Conservation (phyloP, 2,329 filamentous ascomycete species). For the Colletotrichum chrysophilum region DNA sequence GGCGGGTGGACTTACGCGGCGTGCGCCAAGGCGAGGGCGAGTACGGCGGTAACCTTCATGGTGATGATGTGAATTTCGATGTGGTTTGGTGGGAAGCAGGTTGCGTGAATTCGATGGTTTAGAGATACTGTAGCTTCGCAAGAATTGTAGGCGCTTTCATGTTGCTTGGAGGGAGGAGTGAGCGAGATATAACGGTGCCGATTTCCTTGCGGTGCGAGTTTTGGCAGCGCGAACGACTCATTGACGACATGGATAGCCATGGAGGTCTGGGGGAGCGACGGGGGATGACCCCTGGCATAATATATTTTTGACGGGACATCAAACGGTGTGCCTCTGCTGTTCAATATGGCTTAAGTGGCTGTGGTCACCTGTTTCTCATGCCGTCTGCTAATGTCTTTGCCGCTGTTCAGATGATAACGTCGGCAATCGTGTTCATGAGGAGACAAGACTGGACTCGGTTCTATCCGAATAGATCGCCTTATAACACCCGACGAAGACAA, state of each 20-base stretch:
- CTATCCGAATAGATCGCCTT: not conserved
- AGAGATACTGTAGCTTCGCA: not conserved
- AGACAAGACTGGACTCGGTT: not conserved
- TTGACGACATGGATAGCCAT: not conserved
- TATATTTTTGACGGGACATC: not conserved
- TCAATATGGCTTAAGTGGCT: not conserved
- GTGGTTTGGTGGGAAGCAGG: not conserved
- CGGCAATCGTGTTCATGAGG: not conserved
- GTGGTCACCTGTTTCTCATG: not conserved
- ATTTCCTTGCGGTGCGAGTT: not conserved
- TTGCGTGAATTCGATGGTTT: no score
- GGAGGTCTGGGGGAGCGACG: not conserved
- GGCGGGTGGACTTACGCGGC: not conserved
- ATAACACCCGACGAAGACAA: not conserved
- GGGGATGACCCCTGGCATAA: not conserved
- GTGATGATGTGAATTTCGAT: not conserved
- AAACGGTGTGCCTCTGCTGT: not conserved
- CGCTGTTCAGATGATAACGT: not conserved
- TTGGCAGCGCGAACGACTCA: not conserved
- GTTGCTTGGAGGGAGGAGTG: not conserved
- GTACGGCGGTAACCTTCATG: not conserved
- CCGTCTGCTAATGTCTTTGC: not conserved
- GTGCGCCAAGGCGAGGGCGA: not conserved
- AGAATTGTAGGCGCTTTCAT: accelerated
- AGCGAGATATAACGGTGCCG: not conserved